Evolutionary conservation across 129 eudicot genomes (phyloP).

Genomic region (Centella asiatica): DNA sequence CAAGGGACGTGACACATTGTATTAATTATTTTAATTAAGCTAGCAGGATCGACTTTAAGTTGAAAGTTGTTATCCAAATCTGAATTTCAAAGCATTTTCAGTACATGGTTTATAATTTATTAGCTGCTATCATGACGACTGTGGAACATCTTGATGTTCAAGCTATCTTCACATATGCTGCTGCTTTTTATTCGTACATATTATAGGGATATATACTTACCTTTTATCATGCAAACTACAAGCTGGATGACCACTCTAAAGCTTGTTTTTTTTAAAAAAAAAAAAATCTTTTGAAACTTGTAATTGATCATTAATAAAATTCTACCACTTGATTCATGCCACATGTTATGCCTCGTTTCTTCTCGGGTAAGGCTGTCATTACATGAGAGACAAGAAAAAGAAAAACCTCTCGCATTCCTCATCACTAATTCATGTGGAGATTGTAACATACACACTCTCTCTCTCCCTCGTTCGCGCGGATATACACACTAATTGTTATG

Average conservation of each 20-base stretch:
- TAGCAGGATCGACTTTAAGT: too few relatives aligned
- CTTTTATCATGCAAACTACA: conserved; percentile 10
- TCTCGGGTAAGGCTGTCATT: conserved; percentile 32
- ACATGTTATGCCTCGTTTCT: conserved; percentile 26
- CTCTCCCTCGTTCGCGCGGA: too few relatives aligned
- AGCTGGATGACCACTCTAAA: conserved; percentile 9
- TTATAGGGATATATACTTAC: not conserved
- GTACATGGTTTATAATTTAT: too few relatives aligned
- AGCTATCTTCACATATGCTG: not conserved
- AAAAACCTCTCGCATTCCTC: not conserved
- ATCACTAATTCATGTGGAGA: not conserved
- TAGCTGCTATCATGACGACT: too few relatives aligned
- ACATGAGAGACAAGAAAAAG: conserved; percentile 13
- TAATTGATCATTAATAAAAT: not conserved
- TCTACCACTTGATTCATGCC: not conserved
- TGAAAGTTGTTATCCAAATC: too few relatives aligned
- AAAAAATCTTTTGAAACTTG: not conserved
- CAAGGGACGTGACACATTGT: too few relatives aligned
- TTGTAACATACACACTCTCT: too few relatives aligned
- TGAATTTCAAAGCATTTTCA: too few relatives aligned
- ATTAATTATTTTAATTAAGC: too few relatives aligned
- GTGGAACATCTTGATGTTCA: not conserved
- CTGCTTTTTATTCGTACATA: not conserved
- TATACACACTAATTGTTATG: too few relatives aligned
- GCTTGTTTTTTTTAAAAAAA: not conserved